These are phyloP conservation scores for Rhodotorula sp. DNA, from an alignment of 1,284 basidiomycete species.

Conservation along the genomic window DNA sequence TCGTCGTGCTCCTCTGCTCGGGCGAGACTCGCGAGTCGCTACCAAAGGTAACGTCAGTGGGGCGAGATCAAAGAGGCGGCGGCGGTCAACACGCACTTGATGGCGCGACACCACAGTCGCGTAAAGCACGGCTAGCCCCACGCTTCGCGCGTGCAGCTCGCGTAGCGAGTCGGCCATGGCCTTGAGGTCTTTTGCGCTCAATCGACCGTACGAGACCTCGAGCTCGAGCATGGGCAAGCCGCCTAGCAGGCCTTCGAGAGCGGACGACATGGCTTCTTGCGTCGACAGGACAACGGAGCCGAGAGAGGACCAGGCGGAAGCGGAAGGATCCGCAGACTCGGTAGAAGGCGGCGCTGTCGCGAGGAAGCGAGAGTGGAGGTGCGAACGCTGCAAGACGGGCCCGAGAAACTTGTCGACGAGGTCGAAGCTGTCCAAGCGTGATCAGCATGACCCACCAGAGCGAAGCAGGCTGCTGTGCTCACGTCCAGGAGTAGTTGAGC, in stretches of 20 bases:
- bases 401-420: constrained; percentile 47
- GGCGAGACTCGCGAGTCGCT: background rate
- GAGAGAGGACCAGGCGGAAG: constrained; percentile 44
- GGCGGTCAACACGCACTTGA: constrained; percentile 8
- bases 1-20: background rate
- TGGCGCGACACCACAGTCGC: constrained; percentile 8
- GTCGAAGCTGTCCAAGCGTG: constrained; percentile 31
- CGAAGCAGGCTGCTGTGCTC: background rate
- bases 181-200: constrained; percentile 52
- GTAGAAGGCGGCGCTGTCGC: constrained; percentile 32
- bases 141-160: constrained; percentile 45
- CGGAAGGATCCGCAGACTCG: constrained; percentile 11
- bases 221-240: constrained; percentile 51
- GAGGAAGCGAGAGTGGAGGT: constrained; percentile 50
- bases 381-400: constrained; percentile 47
- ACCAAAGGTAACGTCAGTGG: too few relatives aligned
- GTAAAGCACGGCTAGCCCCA: constrained; percentile 25
- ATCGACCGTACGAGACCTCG: constrained; percentile 54
- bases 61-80: background rate
- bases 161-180: constrained; percentile 48
- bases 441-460: too few relatives aligned
- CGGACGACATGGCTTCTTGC: constrained; percentile 42
- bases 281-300: constrained; percentile 37
- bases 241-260: constrained; percentile 45
- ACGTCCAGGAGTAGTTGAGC: constrained; percentile 59